A percentile compares a stretch with the other conserved stretches of the same genome.
Evolutionary conservation across 257 asterid genomes (phyloP).

Genomic region (Knoxia roxburghii): DNA sequence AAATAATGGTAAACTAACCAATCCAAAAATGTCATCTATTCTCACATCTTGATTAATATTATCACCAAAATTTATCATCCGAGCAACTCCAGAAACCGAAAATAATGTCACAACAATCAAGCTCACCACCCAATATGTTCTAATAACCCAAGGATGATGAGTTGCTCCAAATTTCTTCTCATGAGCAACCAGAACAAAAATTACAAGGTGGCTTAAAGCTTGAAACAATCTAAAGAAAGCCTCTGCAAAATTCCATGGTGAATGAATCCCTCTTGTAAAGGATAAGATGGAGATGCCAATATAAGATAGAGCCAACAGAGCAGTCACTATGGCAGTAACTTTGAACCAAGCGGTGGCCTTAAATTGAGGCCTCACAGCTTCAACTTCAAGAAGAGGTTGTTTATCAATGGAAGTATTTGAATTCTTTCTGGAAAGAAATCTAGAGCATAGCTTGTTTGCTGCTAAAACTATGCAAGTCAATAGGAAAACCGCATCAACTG

Average conservation of each 20-base stretch:
- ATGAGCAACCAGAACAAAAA: constrained; percentile 36
- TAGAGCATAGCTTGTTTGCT: constrained; percentile 23
- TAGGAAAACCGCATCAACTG: constrained; percentile 35
- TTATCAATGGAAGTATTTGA: constrained; percentile 24
- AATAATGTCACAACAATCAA: constrained; percentile 18
- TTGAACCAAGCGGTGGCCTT: constrained; percentile 36
- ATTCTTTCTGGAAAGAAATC: constrained; percentile 14
- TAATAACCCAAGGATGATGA: constrained; percentile 32
- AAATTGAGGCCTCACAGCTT: constrained; percentile 21
- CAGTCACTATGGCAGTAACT: constrained; percentile 23
- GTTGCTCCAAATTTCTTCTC: constrained; percentile 43
- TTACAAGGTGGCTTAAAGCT: constrained; percentile 28
- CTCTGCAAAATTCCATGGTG: constrained; percentile 38
- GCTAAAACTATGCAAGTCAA: constrained; percentile 22
- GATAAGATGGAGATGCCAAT: constrained; percentile 27
- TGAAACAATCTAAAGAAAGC: constrained; percentile 31
- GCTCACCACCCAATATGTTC: constrained; percentile 26
- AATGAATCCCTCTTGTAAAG: constrained; percentile 25
- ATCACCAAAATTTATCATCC: constrained; percentile 21
- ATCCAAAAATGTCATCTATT: constrained; percentile 37
- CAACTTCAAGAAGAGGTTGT: constrained; percentile 45
- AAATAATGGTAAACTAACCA: constrained; percentile 36
- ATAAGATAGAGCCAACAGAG: constrained; percentile 38
- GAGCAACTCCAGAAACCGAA: constrained; percentile 25
- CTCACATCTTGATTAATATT: constrained; percentile 18